phyloP scores from a whole-genome alignment of 257 asterid genomes.

The Eucommia ulmoides region DNA sequence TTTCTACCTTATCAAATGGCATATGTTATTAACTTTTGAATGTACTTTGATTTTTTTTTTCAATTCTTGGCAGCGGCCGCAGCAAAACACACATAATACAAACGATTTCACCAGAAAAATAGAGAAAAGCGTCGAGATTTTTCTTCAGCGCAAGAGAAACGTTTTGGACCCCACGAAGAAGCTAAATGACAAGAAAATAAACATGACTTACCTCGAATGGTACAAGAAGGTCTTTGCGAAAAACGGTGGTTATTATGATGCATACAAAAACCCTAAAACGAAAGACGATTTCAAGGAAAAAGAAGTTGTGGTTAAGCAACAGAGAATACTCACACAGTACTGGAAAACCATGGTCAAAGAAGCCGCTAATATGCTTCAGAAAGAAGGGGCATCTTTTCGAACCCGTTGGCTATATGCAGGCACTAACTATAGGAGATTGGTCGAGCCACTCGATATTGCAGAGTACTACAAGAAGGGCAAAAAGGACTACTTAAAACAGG shows the following conservation, averaged over 20 bases:
- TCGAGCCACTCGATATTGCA: conserved; percentile 28
- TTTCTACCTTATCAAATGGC: no score
- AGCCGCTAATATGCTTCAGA: conserved; percentile 19
- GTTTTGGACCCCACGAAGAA: conserved; percentile 17
- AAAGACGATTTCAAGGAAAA: conserved; percentile 11
- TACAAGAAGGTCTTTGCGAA: conserved; percentile 15
- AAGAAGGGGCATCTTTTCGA: conserved; percentile 9
- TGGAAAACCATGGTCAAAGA: conserved; percentile 17
- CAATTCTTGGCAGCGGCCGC: no score
- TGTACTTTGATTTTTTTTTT: no score
- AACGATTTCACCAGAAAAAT: conserved; percentile 5
- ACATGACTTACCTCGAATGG: conserved; percentile 23
- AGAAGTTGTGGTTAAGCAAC: conserved; percentile 14
- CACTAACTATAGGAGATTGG: conserved; percentile 23
- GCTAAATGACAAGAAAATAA: conserved; percentile 16
- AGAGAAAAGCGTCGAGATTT: background rate
- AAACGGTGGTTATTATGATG: conserved; percentile 18
- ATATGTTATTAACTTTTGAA: no score
- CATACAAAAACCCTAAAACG: conserved; percentile 6
- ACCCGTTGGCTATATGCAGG: conserved; percentile 26
- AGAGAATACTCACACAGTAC: conserved; percentile 12
- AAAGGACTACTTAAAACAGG: conserved; percentile 10
- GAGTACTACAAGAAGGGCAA: conserved; percentile 18
- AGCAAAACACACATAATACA: background rate
- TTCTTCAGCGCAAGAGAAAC: conserved; percentile 2